phyloP scores from a whole-genome alignment of 768 basidiomycete genomes.

The Termitomyces sp. region DNA sequence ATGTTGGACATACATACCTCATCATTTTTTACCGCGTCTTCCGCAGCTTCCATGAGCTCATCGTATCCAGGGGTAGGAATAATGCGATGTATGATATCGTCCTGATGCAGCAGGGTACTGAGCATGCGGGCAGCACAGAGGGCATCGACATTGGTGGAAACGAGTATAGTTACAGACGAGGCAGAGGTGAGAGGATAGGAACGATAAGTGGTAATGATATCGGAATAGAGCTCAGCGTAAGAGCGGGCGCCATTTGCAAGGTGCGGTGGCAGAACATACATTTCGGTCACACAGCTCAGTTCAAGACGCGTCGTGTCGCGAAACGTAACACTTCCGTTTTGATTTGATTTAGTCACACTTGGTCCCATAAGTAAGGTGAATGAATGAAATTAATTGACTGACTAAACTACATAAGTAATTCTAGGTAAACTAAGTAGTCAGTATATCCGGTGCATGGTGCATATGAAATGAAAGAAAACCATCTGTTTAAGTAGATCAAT shows the following conservation, averaged over 20 bases:
- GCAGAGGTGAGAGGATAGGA: constrained; percentile 73
- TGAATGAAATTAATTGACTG: no score
- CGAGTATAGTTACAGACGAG: constrained; percentile 79
- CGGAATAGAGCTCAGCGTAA: constrained; percentile 68
- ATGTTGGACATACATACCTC: constrained; percentile 45
- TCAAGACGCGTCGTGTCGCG: constrained; percentile 14
- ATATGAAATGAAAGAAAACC: no score
- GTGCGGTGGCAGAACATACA: constrained; percentile 72
- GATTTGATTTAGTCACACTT: constrained; percentile 3
- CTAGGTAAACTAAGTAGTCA: no score
- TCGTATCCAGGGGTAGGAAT: constrained; percentile 85
- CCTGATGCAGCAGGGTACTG: constrained; percentile 82
- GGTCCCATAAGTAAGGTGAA: no score
- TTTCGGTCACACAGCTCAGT: constrained; percentile 17
- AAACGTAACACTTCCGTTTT: constrained; percentile 7
- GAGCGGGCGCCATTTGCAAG: constrained; percentile 54
- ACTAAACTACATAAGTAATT: no score
- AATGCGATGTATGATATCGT: constrained; percentile 87
- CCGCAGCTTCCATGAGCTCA: constrained; percentile 61
- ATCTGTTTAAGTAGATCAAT: no score
- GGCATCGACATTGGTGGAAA: constrained; percentile 88
- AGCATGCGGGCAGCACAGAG: constrained; percentile 90
- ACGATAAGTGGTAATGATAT: constrained; percentile 66
- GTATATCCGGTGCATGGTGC: no score
- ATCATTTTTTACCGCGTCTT: constrained; percentile 57